Conservation (phyloP, 768 basidiomycete species). For the Serendipita sp. region DNA sequence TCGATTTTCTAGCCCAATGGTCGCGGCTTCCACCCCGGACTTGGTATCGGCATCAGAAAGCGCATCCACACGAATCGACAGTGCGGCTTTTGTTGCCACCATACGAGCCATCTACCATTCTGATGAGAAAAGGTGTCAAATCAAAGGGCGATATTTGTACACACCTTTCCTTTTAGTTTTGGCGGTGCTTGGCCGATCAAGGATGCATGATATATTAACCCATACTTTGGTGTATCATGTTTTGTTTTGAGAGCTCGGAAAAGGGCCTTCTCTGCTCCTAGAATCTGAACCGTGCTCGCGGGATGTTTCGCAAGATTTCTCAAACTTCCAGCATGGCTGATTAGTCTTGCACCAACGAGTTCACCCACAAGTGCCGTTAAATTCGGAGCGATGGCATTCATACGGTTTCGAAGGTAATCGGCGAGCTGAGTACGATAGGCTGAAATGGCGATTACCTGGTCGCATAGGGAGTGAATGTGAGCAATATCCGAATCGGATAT, state of each 20-base stretch:
- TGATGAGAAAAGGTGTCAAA: not conserved
- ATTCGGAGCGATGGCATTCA: constrained; percentile 97
- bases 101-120: constrained; percentile 82
- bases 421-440: constrained; percentile 88
- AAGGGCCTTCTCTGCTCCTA: constrained; percentile 62
- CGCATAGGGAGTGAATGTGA: constrained; percentile 94
- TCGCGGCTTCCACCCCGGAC: constrained; percentile 61
- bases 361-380: constrained; percentile 73
- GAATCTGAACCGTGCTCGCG: constrained; percentile 62
- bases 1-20: constrained; percentile 85
- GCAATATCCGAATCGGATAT: constrained; percentile 91
- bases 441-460: constrained; percentile 95
- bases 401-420: constrained; percentile 93
- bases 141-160: constrained; percentile 11
- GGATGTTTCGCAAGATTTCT: constrained; percentile 59
- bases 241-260: constrained; percentile 67
- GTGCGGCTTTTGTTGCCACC: constrained; percentile 96
- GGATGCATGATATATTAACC: constrained; percentile 97
- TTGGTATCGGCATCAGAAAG: constrained; percentile 86
- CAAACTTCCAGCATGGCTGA: constrained; percentile 58
- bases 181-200: constrained; percentile 94
- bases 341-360: constrained; percentile 58
- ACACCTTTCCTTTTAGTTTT: constrained; percentile 91
- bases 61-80: constrained; percentile 95
- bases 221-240: constrained; percentile 97